Base-by-base conservation (phyloP, 2,329 filamentous ascomycete species). In the Colletotrichum lindemuthianum region DNA sequence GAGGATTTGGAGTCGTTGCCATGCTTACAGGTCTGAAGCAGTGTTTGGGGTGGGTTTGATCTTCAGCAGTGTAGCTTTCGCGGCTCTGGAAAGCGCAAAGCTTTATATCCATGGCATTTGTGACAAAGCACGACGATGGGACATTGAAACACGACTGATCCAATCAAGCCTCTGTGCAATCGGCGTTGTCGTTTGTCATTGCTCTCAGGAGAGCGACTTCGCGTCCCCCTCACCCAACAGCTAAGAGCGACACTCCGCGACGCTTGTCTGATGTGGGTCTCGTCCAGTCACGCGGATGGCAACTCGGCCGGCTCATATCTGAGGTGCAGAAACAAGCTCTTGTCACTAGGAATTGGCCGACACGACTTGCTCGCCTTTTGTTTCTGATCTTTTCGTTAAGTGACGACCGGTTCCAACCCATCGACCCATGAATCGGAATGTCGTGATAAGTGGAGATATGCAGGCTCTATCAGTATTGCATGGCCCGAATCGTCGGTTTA, bases 161-260 rank as follows among this genome's bases (percentile, higher is more conserved):
- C 24, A 24, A 24, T 24, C 24, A 24, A 24, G 24, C 24, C 24
- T 24, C 24, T 24, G 24, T 24, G 4, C 24, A 5, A 24, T 24
- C 24, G 5, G 24, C 5, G 24, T 24, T 5, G 24, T 33, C 40
- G 37, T 40, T 12, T 44, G 37, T 60, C 55, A 63, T 63, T 10
- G 41, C 5, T 41, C 37, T 24, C 24, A 3, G 24, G 24, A 24
- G 24, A 24, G 24, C 24, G 5, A 24, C 24, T 11, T 36, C 8
- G 11, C 37, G 2, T 54, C 57, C 24, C 24, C 24, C 24, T 24
- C 24, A 24, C 24, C 24, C 5, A 24, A 24, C 24, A 4, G 24
- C 54, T 58, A 58, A 49, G 2, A 40, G 61, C 65, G 61, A 65
- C 12, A 60, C 36, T 65, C 60, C 57, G 61, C 60, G 57, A 65